Percentiles rank a stretch among this genome's conserved stretches.
phyloP scores from a whole-genome alignment of 2,329 filamentous ascomycete species.

The Fusarium devonianum region DNA sequence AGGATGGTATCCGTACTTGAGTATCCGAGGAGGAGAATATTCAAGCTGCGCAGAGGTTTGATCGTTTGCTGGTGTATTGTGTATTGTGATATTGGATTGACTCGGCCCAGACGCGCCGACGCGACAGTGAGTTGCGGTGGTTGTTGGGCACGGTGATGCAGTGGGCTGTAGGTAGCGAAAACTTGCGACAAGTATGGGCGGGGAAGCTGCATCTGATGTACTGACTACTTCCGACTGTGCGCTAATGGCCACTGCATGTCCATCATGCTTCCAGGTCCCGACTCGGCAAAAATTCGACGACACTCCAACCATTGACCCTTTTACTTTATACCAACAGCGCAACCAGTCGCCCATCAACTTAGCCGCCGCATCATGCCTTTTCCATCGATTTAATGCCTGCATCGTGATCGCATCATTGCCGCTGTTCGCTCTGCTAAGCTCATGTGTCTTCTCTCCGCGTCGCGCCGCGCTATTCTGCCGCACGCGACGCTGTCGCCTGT shows the following conservation, averaged over 20 bases:
- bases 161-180: slow-evolving; percentile 28
- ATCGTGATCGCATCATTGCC: slow-evolving; percentile 52
- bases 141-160: slow-evolving; percentile 27
- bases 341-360: slow-evolving; percentile 50
- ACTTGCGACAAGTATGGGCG: slow-evolving; percentile 3
- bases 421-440: slow-evolving; percentile 50
- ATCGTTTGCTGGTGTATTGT: background rate
- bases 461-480: slow-evolving; percentile 55
- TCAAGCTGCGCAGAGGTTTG: slow-evolving; percentile 1
- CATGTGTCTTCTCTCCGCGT: slow-evolving; percentile 52
- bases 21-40: background rate
- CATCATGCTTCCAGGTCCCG: slow-evolving; percentile 27
- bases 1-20: background rate
- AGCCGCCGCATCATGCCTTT: slow-evolving; percentile 50
- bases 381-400: slow-evolving; percentile 53
- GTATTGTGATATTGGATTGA: slow-evolving; percentile 22
- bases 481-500: slow-evolving; percentile 54
- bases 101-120: slow-evolving; percentile 36
- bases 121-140: slow-evolving; percentile 38
- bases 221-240: slow-evolving; percentile 35
- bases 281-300: slow-evolving; percentile 48
- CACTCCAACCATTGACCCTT: slow-evolving; percentile 43
- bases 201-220: slow-evolving; percentile 32
- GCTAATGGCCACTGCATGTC: slow-evolving; percentile 28
- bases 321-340: slow-evolving; percentile 39